These are phyloP conservation scores for Mucor mucedo DNA, from an alignment of 371 early-diverging fungal genomes.

Conservation along the genomic window DNA sequence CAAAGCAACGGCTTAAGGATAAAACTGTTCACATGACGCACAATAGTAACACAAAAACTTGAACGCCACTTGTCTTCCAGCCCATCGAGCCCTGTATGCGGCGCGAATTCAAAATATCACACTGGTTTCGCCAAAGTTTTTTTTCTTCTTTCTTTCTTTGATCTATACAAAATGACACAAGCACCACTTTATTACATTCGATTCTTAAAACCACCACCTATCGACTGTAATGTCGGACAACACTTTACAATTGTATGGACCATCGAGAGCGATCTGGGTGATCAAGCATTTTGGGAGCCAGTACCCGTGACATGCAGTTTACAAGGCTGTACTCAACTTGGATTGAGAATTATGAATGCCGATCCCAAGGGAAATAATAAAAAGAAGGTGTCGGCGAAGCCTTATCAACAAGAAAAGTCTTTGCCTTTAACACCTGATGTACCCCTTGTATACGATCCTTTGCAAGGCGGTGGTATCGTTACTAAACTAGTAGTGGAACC, in stretches of 20 bases:
- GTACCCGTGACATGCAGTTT: conserved; percentile 25
- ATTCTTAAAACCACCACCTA: conserved; percentile 52
- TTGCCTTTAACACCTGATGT: conserved; percentile 9
- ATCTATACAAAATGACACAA: not conserved
- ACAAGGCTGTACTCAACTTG: conserved; percentile 18
- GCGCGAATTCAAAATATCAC: too few relatives aligned
- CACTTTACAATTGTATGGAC: conserved; percentile 54
- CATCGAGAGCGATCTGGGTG: conserved; percentile 53
- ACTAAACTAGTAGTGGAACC: conserved; percentile 31
- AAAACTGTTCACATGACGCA: too few relatives aligned
- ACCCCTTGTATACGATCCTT: conserved; percentile 35
- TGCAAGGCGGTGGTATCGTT: conserved; percentile 39
- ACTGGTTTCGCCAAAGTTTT: too few relatives aligned
- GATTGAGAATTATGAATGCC: conserved; percentile 14
- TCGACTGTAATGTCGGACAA: conserved; percentile 24
- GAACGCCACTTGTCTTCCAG: too few relatives aligned
- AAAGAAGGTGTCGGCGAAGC: conserved; percentile 11
- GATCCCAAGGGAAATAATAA: conserved; percentile 14
- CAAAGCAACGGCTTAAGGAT: too few relatives aligned
- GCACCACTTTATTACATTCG: conserved; percentile 42
- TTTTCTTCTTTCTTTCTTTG: not conserved
- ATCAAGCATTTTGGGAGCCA: conserved; percentile 36
- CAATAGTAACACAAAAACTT: too few relatives aligned
- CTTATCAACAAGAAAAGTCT: conserved; percentile 11
- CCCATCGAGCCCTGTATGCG: too few relatives aligned